phyloP scores from a whole-genome alignment of 2,329 filamentous ascomycete genomes.

The Ceratocystis destructans region DNA sequence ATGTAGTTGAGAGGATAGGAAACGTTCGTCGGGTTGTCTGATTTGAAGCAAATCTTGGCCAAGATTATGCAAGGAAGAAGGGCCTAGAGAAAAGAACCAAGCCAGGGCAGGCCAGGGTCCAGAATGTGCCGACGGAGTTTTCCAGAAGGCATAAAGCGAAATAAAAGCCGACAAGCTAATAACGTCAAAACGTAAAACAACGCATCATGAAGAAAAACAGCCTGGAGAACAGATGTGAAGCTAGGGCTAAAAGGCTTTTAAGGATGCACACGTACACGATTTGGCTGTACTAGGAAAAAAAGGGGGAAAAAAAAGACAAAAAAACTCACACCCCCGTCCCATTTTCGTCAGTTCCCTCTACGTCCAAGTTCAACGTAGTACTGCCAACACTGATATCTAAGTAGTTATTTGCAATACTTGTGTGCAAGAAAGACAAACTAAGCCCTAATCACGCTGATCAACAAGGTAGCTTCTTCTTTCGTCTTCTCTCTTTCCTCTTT shows the following conservation, averaged over 20 bases:
- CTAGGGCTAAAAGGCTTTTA: background rate
- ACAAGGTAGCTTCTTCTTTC: background rate
- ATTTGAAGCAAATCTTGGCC: background rate
- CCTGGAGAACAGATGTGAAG: background rate
- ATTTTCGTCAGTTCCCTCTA: background rate
- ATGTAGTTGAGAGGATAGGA: background rate
- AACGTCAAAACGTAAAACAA: slow-evolving; percentile 6
- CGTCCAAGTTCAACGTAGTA: no score
- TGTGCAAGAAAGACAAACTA: background rate
- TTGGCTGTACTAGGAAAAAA: background rate
- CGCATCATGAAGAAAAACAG: background rate
- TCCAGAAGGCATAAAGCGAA: slow-evolving; percentile 7
- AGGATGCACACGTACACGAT: background rate
- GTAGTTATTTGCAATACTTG: no score
- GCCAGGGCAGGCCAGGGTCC: background rate
- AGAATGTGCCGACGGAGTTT: background rate
- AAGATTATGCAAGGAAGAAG: background rate
- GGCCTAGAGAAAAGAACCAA: background rate
- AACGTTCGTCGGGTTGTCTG: background rate
- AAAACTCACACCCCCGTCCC: background rate
- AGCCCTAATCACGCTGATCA: background rate
- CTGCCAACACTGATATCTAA: no score
- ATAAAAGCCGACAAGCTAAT: slow-evolving; percentile 6
- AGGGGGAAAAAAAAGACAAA: background rate
- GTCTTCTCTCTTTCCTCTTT: background rate